Evolutionary conservation across 768 basidiomycete species (phyloP).

Genomic region (Xerocomus spinulosus): DNA sequence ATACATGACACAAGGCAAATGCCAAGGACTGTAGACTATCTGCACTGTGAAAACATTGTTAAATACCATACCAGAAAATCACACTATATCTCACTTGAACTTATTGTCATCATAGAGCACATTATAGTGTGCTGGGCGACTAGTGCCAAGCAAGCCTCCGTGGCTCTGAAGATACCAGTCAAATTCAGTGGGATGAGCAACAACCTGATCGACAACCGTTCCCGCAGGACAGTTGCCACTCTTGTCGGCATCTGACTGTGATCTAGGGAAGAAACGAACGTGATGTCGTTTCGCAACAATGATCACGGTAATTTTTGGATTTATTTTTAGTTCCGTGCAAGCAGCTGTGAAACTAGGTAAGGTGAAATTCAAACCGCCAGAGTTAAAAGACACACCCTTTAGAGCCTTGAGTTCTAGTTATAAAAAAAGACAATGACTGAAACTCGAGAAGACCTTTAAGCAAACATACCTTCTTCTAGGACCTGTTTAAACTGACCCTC

Average conservation of each 20-base stretch:
- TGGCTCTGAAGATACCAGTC: slow-evolving; percentile 81
- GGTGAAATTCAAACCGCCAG: slow-evolving; percentile 1
- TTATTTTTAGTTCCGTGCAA: slow-evolving; percentile 53
- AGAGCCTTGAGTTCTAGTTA: slow-evolving; percentile 53
- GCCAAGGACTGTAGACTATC: slow-evolving; percentile 67
- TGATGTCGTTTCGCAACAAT: slow-evolving; percentile 65
- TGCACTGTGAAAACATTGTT: slow-evolving; percentile 36
- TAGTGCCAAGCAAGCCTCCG: slow-evolving; percentile 73
- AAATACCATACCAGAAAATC: not conserved
- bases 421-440: not conserved
- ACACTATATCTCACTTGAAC: slow-evolving; percentile 43
- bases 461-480: slow-evolving; percentile 48
- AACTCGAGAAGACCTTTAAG: not conserved
- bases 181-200: slow-evolving; percentile 66
- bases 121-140: slow-evolving; percentile 58
- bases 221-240: slow-evolving; percentile 76
- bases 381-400: slow-evolving; percentile 41
- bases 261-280: slow-evolving; percentile 50
- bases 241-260: slow-evolving; percentile 46
- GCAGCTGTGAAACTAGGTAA: slow-evolving; percentile 43
- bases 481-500: slow-evolving; percentile 48
- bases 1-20: slow-evolving; percentile 77
- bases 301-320: slow-evolving; percentile 67
- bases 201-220: slow-evolving; percentile 68
- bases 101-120: slow-evolving; percentile 47